A percentile compares a stretch with the other conserved stretches of the same genome.
Evolutionary conservation across 257 asterid species (phyloP).

Genomic region (Ligustrum vulgare): DNA sequence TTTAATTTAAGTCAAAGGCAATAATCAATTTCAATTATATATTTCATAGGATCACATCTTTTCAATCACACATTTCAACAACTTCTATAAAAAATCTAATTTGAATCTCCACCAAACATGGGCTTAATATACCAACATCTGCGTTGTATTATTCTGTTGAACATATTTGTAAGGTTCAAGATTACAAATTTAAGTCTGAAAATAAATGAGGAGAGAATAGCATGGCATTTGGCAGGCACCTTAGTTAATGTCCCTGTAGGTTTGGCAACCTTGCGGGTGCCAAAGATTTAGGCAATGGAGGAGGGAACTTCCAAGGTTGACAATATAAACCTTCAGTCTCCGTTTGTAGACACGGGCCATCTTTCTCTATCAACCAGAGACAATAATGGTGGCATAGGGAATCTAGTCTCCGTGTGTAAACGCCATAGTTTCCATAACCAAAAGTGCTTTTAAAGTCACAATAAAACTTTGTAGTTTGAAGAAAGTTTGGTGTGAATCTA

Average conservation of each 20-base stretch:
- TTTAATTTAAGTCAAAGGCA: no score
- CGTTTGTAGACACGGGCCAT: conserved; percentile 8
- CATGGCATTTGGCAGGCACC: background rate
- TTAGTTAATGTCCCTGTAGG: background rate
- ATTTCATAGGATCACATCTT: no score
- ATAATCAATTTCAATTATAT: no score
- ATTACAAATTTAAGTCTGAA: no score
- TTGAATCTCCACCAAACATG: no score
- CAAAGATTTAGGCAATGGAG: background rate
- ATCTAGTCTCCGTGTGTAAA: background rate
- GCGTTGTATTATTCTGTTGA: no score
- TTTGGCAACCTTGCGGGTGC: background rate
- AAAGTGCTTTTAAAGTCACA: background rate
- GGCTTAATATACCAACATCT: no score
- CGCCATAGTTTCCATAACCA: conserved; percentile 22
- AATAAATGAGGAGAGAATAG: no score
- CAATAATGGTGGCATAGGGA: background rate
- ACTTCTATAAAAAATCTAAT: no score
- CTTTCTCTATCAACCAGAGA: background rate
- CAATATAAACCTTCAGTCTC: background rate
- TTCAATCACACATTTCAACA: no score
- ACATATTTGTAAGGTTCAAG: no score
- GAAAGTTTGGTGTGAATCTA: background rate
- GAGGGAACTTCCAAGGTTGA: conserved; percentile 19
- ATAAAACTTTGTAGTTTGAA: conserved; percentile 12